Base-by-base conservation (phyloP, 768 basidiomycete species). In the Tricholoma flavovirens region DNA sequence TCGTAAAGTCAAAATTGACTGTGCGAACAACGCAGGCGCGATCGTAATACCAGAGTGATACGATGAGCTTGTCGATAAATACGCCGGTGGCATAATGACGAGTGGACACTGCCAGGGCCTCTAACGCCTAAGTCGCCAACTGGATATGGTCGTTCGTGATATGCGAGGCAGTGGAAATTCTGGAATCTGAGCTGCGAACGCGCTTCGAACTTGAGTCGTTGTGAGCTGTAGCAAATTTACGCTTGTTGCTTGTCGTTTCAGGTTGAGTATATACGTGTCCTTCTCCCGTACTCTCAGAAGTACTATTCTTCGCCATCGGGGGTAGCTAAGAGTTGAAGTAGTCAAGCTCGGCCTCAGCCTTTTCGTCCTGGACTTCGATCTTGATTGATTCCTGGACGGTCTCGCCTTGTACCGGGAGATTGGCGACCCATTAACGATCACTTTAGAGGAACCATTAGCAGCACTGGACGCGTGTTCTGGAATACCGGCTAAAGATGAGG, bases 21-120 rank as follows among this genome's bases (percentile, higher is more conserved):
- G 30, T 32, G 4, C 30, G 30, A 11, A 32, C 30, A 11, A 32
- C 10, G 30, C 30, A 32, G 10, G 30, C 30, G 9, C 30, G 30
- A 32, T 32, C 30, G 30, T 32, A 32, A 8, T 32, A 32, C 30
- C 30, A 32, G 30, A 32, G 30, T 11, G 30, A 32, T 8, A 32
- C 10, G 30, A 11, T 8, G 10, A 8, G 9, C 30, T 32, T 32
- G 30, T 32, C 30, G 6, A 32, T 32, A 8, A 32, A 32, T 11
- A 32, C 8, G 7, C 30, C 30, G 30, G 30, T 8, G 30, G 30
- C 9, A 8, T 32, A 32, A 11, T 32, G 30, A 8, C 30, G 30
- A 11, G 30, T 32, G 56, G 49, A 62, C 17, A 56, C 56, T 60
- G 10, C 59, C 58, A 42, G 60, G 59, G 38, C 63, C 63, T 5